Evolutionary conservation across 2,329 filamentous ascomycete genomes (phyloP), one percentile per base, ranked within the genome.

Genomic region (Phaeoacremonium minimum): DNA sequence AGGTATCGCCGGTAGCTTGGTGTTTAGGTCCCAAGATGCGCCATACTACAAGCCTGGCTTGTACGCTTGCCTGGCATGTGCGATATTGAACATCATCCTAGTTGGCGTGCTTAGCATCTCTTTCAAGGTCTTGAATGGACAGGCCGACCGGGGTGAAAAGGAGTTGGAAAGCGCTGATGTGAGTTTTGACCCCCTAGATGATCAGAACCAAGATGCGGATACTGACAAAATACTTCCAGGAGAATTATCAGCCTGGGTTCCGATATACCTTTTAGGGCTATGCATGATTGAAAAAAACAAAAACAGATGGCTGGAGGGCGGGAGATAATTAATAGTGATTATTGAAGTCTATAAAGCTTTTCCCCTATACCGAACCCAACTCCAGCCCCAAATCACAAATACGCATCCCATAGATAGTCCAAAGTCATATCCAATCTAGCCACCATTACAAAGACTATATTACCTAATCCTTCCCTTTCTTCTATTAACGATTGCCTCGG

Each of bases 1-100:
- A 26, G 87, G 87, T 20, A 93, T 93, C 44, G 76, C 77, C 2
- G 85, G 85, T 17, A 78, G 76, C 46, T 66, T 87, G 38, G 18
- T 12, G 11, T 5, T 18, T 30, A 48, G 50, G 33, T 46, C 52
- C 1, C 52, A 79, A 57, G 77, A 81, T 50, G 49, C 55, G 7
- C 72, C 73, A 1, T 57, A 57, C 4, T 81, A 81, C 55, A 64
- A 56, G 48, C 74, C 74, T 0, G 75, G 75, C 16, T 57, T 78
- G 46, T 78, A 68, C 37, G 66, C 73, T 5, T 76, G 73, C 53
- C 72, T 79, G 30, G 65, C 73, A 2, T 71, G 65, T 45, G 63
- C 60, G 16, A 47, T 71, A 2, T 43, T 77, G 31, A 70, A 54
- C 16, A 49, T 77, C 4, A 18, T 75, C 5, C 42, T 76, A 14